Percentiles rank a stretch among this genome's conserved stretches.
Evolutionary conservation across 2,329 filamentous ascomycete genomes (phyloP).

Genomic region (Stagonosporopsis vannaccii): DNA sequence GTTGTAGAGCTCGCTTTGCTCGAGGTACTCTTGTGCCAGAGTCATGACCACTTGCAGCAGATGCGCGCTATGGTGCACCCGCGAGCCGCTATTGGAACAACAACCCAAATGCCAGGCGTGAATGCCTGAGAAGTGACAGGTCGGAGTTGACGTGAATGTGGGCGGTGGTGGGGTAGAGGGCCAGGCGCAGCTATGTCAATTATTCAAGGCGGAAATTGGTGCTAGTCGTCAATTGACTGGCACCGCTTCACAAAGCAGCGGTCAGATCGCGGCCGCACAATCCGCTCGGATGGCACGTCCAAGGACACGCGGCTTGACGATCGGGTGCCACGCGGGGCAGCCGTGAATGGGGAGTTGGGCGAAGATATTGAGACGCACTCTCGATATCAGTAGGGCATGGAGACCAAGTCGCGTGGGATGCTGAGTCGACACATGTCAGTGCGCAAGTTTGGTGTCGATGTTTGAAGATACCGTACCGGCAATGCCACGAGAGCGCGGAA

Average conservation of each 20-base stretch:
- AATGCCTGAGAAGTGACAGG: slow-evolving; percentile 9
- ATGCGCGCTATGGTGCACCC: not conserved
- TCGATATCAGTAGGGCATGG: slow-evolving; percentile 33
- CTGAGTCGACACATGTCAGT: slow-evolving; percentile 26
- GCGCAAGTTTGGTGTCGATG: slow-evolving; percentile 22
- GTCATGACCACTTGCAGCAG: slow-evolving; percentile 24
- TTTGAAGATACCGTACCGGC: slow-evolving; percentile 28
- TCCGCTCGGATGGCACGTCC: slow-evolving; percentile 1
- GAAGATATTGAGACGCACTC: slow-evolving; percentile 18
- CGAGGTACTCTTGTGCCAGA: slow-evolving; percentile 19
- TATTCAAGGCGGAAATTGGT: slow-evolving; percentile 26
- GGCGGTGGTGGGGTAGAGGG: slow-evolving; percentile 20
- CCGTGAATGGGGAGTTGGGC: slow-evolving; percentile 23
- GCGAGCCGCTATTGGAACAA: slow-evolving; percentile 8
- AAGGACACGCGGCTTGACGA: slow-evolving; percentile 1
- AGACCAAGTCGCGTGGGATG: slow-evolving; percentile 18
- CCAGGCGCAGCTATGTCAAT: slow-evolving; percentile 23
- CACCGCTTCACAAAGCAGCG: slow-evolving; percentile 36
- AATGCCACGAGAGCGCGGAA: slow-evolving; percentile 37
- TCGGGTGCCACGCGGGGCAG: not conserved
- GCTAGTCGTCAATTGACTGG: slow-evolving; percentile 29
- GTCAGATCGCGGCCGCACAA: slow-evolving; percentile 21
- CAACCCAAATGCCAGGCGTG: slow-evolving; percentile 1
- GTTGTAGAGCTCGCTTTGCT: slow-evolving; percentile 6
- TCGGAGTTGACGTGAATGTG: slow-evolving; percentile 28